Evolutionary conservation across 805 yeast species (phyloP), one percentile per base, ranked within the genome.

Genomic region (Candida montana): DNA sequence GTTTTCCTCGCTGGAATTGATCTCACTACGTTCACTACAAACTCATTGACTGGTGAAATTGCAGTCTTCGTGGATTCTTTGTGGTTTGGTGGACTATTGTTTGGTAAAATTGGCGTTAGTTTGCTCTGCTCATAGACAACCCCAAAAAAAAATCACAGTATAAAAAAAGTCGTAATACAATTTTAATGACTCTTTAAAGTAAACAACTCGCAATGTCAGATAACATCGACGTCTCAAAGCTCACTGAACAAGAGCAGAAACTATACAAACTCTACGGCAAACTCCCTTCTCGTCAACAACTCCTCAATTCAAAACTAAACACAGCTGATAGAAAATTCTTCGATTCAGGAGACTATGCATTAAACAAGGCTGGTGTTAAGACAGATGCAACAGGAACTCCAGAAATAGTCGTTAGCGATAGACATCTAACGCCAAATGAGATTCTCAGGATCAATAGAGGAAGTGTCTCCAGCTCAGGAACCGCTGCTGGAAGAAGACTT

Each of bases 341-440:
- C 56, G 97, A 89, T 58, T 83, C 95, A 47, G 96, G 96, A 9
- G 97, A 89, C 63, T 89, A 89, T 62, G 96, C 96, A 10, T 75
- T 89, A 74, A 84, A 79, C 52, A 81, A 71, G 59, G 85, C 80
- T 2, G 87, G 87, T 7, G 68, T 69, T 11, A 62, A 47, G 47
- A 52, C 36, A 48, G 46, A 32, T 57, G 51, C 18, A 31, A 51
- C 23, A 49, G 51, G 17, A 52, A 56, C 27, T 82, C 77, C 75
- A 54, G 73, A 81, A 5, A 72, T 79, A 23, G 29, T 26, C n/a
- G 29, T 26, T 7, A 74, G 81, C 52, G 32, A 53, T 27, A 48
- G 44, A 30, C 57, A 53, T 26, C 31, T 55, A 23, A 53, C 52
- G 10, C 57, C 58, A 31, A 82, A 76, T 50, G 69, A 73, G 55